Conservation (phyloP, 2,329 filamentous ascomycete species). For the Westerdykella aurantiaca region DNA sequence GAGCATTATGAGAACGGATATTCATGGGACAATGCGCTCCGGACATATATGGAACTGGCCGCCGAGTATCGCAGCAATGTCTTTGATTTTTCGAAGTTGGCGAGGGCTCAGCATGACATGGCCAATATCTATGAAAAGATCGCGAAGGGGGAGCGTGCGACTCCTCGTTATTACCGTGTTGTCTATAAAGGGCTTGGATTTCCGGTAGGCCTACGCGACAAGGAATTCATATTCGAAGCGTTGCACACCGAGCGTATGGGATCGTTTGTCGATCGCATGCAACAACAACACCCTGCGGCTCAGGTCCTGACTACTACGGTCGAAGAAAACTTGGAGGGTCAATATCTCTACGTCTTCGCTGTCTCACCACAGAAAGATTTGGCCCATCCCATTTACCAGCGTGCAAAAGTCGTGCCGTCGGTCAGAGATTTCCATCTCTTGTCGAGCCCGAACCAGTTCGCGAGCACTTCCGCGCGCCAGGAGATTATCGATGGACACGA, state of each 20-base stretch:
- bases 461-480: conserved; percentile 62
- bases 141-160: conserved; percentile 69
- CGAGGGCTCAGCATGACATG: conserved; percentile 82
- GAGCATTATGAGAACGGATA: conserved; percentile 91
- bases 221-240: conserved; percentile 88
- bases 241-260: conserved; percentile 68
- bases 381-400: conserved; percentile 76
- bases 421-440: conserved; percentile 83
- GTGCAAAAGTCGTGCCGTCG: conserved; percentile 73
- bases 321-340: conserved; percentile 78
- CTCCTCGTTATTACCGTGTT: conserved; percentile 86
- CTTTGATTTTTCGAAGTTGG: conserved; percentile 89
- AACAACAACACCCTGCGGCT: conserved; percentile 80
- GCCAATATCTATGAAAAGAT: conserved; percentile 88
- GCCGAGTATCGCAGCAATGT: conserved; percentile 83
- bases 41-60: conserved; percentile 84
- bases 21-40: conserved; percentile 83
- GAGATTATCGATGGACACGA: conserved; percentile 61
- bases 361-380: conserved; percentile 80
- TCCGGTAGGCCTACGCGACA: conserved; percentile 72
- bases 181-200: conserved; percentile 87
- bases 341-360: conserved; percentile 77
- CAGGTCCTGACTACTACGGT: conserved; percentile 68
- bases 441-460: conserved; percentile 71
- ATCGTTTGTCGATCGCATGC: conserved; percentile 85